phyloP scores from a whole-genome alignment of 768 basidiomycete species.

The Lactarius evosmus region DNA sequence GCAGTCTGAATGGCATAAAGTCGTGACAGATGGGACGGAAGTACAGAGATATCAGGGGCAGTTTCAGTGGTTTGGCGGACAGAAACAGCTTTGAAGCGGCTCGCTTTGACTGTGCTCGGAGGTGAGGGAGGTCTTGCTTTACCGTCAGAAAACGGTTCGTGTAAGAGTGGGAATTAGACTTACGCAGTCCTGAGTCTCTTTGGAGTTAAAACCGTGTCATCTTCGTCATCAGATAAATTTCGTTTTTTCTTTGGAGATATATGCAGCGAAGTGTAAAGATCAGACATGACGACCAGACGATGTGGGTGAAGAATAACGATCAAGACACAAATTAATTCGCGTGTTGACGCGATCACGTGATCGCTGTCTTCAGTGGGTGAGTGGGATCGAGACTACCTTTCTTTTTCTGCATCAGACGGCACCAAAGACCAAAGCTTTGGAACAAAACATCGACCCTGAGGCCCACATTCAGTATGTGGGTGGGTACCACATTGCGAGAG shows the following conservation, averaged over 20 bases:
- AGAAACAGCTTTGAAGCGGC: conserved; percentile 26
- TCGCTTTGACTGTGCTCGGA: conserved; percentile 45
- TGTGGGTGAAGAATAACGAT: not conserved
- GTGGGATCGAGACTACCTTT: not conserved
- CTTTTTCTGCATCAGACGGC: not conserved
- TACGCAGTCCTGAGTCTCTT: conserved; percentile 64
- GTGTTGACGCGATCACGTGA: conserved; percentile 27
- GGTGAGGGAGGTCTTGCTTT: conserved; percentile 55
- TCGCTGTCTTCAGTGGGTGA: not conserved
- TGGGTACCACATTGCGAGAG: not conserved
- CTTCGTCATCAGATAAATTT: conserved; percentile 46
- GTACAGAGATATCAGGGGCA: conserved; percentile 30
- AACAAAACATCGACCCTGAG: not conserved
- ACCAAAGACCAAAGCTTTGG: not conserved
- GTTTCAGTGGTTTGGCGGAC: conserved; percentile 28
- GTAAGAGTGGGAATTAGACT: conserved; percentile 28
- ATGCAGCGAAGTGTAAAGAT: conserved; percentile 57
- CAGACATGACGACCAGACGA: conserved; percentile 43
- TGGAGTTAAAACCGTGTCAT: conserved; percentile 56
- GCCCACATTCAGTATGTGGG: not conserved
- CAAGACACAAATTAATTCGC: not conserved
- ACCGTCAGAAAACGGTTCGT: conserved; percentile 2
- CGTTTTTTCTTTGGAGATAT: conserved; percentile 74
- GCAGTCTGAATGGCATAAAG: conserved; percentile 63
- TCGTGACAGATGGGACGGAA: conserved; percentile 60